Conservation (phyloP, 2,329 filamentous ascomycete species). For the Fusarium pseudonygamai region DNA sequence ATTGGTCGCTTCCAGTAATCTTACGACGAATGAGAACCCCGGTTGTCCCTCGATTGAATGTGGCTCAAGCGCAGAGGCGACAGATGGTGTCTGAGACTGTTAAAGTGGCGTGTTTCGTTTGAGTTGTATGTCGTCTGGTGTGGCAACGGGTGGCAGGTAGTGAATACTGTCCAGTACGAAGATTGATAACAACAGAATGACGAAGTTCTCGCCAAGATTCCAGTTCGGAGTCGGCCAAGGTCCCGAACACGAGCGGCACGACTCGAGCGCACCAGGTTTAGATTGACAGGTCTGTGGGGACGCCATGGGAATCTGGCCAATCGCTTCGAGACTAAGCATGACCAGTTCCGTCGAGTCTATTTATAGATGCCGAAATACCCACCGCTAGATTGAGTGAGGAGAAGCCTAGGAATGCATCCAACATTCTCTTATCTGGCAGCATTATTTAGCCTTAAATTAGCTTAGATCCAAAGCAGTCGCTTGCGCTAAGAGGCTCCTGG, state of each 20-base stretch:
- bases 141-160: background rate
- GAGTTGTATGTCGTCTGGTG: fast-evolving
- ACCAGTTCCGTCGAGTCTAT: background rate
- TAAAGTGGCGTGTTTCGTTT: background rate
- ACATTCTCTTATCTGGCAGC: background rate
- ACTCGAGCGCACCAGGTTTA: background rate
- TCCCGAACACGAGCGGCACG: background rate
- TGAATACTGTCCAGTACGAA: background rate
- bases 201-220: background rate
- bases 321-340: fast-evolving
- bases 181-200: background rate
- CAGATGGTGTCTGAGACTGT: background rate
- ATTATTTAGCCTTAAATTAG: no score
- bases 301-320: background rate
- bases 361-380: background rate
- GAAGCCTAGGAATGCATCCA: background rate
- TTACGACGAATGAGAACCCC: background rate
- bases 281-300: background rate
- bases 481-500: no score
- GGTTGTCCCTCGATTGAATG: background rate
- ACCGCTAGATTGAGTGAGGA: background rate
- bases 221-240: background rate
- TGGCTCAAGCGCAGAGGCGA: background rate
- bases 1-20: background rate
- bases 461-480: no score